Evolutionary conservation across 805 yeast genomes (phyloP), one percentile per base, ranked within the genome.

Genomic region (Metschnikowia aberdeeniae): DNA sequence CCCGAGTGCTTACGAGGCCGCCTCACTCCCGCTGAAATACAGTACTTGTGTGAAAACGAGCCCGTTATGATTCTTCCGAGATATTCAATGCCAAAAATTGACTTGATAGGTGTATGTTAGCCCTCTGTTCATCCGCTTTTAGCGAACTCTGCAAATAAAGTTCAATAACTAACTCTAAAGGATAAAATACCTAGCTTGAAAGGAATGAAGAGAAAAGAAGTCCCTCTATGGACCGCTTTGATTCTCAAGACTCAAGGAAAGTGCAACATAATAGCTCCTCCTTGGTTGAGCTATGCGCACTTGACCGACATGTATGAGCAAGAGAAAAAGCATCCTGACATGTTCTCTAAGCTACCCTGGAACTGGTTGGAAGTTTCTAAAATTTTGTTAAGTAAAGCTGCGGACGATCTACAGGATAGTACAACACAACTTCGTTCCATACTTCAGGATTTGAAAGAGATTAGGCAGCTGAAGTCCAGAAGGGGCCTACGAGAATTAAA

Each of bases 191-290:
- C 92, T 0, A 67, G 72, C 6, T 65, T 88, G 30, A 63, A 77
- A 36, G 88, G 95, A 0, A 74, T 86, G 77, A 76, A 84, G 49
- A 73, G 90, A 42, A 77, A 75, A 14, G 70, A 77, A 38, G 81
- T 93, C 0, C 95, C 97, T 0, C 51, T 92, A 1, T 93, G 98
- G 98, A 69, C 87, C 17, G 98, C 97, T 0, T 60, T 90, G 6
- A 67, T 90, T 17, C 68, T 93, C 40, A 89, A 88, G 58, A 81
- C 83, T 38, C 98, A 93, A 62, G 84, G 82, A 38, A 84, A 89
- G 56, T 89, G 97, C 64, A 84, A 82, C 50, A 81, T 93, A 3
- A 81, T 88, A 7, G 84, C 89, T 11, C 99, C 99, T 0, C 74
- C 70, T 1, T 93, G 99, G 99, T 72, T 93, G 8, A 76, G 75